Base-by-base conservation (phyloP, 768 basidiomycete genomes). In the Tylopilus plumbeoviolaceoides region DNA sequence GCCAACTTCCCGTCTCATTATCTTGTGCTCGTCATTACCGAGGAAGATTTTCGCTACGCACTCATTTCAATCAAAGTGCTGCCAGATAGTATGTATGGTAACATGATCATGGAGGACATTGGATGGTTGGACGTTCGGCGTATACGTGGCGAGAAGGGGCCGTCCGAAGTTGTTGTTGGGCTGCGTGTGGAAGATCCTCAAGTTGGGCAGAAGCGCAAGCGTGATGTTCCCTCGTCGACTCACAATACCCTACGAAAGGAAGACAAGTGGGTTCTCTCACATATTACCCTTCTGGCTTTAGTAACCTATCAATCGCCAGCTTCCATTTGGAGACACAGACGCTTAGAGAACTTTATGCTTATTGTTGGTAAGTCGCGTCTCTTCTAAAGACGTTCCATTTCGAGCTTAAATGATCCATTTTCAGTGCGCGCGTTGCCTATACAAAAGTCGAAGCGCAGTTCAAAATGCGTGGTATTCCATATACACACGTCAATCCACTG, bases 381-480 rank as follows among this genome's bases (percentile, higher is more conserved):
- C 2, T 43, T 23, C 17, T 5, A 3, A 10, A 3, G 14, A 11
- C 6, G 15, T 8, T n/a, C 25, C 21, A 30, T 56, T 31, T 40
- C 20, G 27, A 47, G 21, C 35, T 15, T 28, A 14, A 42, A 33
- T 12, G 35, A 36, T 21, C 17, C 23, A 14, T 45, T 15, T 35
- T 6, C 54, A 95, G 91, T 62, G 93, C 92, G 11, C 87, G 92
- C 17, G 89, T 94, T 17, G 87, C 92, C n/a, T 90, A 90, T 63
- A 87, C 83, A 58, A 90, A 85, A 61, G 84, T 98, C 49, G 92
- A 97, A 69, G 77, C 81, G 42, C 93, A 95, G 66, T 81, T 97
- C 67, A 91, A 93, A 67, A 70, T 82, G 20, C 86, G 88, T 27
- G 78, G 78, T 21, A 94, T 95, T 47, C 85, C 86, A 1, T 92